Evolutionary conservation across 2,329 filamentous ascomycete genomes (phyloP).

Genomic region (Cordyceps cateniannulata): DNA sequence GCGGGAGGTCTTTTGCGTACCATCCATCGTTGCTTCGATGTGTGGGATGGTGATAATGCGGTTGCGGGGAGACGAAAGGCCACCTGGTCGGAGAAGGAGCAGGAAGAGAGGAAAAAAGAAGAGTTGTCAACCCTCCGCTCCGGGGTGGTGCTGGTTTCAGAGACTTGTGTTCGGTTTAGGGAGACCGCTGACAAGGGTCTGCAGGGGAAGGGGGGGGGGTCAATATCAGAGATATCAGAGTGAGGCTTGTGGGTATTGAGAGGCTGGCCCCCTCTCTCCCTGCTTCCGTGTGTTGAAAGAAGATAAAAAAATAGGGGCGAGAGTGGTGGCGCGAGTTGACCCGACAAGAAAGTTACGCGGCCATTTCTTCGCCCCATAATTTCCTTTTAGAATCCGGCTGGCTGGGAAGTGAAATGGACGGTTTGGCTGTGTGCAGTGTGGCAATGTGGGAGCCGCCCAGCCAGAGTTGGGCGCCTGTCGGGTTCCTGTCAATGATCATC

Average conservation of each 20-base stretch:
- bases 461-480: background rate
- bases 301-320: slow-evolving; percentile 8
- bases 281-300: background rate
- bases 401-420: background rate
- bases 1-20: background rate
- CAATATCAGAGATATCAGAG: slow-evolving; percentile 23
- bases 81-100: background rate
- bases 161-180: slow-evolving; percentile 12
- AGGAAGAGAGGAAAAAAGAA: background rate
- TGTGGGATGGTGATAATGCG: background rate
- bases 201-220: slow-evolving; percentile 14
- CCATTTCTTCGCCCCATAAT: slow-evolving; percentile 12
- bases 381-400: slow-evolving; percentile 7
- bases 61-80: background rate
- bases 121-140: background rate
- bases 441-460: background rate
- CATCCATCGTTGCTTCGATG: background rate
- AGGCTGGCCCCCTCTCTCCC: background rate
- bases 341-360: slow-evolving; percentile 7
- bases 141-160: slow-evolving; percentile 17
- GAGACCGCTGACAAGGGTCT: slow-evolving; percentile 16
- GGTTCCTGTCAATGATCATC: background rate
- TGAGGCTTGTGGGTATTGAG: slow-evolving; percentile 16
- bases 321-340: slow-evolving; percentile 5
- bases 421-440: background rate